Evolutionary conservation across 1,139 yeast genomes (phyloP), one percentile per base, ranked within the genome.

Genomic region (Kodamaea suecica): DNA sequence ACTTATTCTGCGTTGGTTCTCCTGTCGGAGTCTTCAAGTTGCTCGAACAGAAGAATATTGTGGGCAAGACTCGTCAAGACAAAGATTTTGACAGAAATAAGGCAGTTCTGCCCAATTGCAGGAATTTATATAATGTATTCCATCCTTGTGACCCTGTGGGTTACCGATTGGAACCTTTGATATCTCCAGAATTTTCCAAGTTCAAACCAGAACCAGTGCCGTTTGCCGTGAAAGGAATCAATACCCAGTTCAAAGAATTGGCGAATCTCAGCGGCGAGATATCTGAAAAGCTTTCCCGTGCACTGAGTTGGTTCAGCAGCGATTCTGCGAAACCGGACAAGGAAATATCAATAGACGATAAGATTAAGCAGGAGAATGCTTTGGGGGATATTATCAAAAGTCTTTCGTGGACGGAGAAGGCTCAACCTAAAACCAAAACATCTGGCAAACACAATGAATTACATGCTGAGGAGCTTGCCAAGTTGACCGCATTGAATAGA

Each of bases 91-190:
- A 54, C 28, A 25, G 24, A 5, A 25, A 20, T 12, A 34, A 34
- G 0, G 44, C 49, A 16, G 51, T 50, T 0, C 55, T 72, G 1
- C 87, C 87, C 0, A 70, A 72, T 31, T 80, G 84, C 45, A 54
- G 64, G 7, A 75, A 80, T 42, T 59, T 83, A 31, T 88, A 83
- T 61, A 88, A 88, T 52, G 59, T 88, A 4, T 86, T 83, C 61
- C 95, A 90, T 49, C 86, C 90, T 0, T 81, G 94, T 48, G 97
- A 88, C 52, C 95, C 96, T 0, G 80, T 88, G 17, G 90, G 94
- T 0, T 86, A 87, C 53, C 65, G 97, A 37, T 61, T 87, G 41
- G 97, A 88, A 53, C 97, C 97, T 1, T 61, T 88, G 39, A 72
- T 87, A 4, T 68, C 73, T 30, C 70, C 78, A 3, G 55, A 61